Percentiles rank a stretch among this genome's conserved stretches.
phyloP scores from a whole-genome alignment of 805 yeast genomes.

The Candida adriatica region DNA sequence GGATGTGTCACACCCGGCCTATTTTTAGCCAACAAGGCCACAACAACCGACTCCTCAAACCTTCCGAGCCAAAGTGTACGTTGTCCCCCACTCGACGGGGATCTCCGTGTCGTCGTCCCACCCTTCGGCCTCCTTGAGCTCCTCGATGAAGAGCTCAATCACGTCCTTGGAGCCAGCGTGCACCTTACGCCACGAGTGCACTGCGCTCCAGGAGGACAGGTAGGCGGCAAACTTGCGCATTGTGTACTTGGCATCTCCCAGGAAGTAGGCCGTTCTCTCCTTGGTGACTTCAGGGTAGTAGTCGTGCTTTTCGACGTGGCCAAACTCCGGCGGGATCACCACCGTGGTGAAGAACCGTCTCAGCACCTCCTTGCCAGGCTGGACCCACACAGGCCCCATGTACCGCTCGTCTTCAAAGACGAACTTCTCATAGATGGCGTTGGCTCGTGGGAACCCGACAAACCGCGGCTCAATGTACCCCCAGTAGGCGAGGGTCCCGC shows the following conservation, averaged over 20 bases:
- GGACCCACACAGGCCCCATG: slow-evolving; percentile 60
- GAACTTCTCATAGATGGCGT: slow-evolving; percentile 47
- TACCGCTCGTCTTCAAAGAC: slow-evolving; percentile 38
- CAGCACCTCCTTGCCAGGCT: slow-evolving; percentile 54
- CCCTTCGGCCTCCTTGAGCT: slow-evolving; percentile 34
- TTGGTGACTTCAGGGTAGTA: slow-evolving; percentile 23
- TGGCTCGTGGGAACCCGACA: slow-evolving; percentile 44
- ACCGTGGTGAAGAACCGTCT: slow-evolving; percentile 37
- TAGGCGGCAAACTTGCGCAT: slow-evolving; percentile 43
- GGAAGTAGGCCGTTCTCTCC: slow-evolving; percentile 24
- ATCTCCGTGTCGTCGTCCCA: slow-evolving; percentile 39
- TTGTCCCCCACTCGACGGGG: slow-evolving; percentile 49
- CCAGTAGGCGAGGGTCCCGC: slow-evolving; percentile 67
- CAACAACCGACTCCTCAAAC: no score
- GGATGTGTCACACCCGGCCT: no score
- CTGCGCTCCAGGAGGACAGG: slow-evolving; percentile 60
- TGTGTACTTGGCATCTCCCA: slow-evolving; percentile 36
- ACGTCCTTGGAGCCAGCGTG: slow-evolving; percentile 38
- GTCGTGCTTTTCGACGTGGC: slow-evolving; percentile 32
- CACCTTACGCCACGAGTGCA: slow-evolving; percentile 48
- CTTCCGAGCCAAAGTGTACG: slow-evolving; percentile 41
- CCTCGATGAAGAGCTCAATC: slow-evolving; percentile 39
- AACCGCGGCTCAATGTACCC: slow-evolving; percentile 66
- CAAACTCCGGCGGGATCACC: slow-evolving; percentile 38
- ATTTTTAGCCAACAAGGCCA: no score